Conservation (phyloP, 345 rosid genomes). For the Luvunga scandens region DNA sequence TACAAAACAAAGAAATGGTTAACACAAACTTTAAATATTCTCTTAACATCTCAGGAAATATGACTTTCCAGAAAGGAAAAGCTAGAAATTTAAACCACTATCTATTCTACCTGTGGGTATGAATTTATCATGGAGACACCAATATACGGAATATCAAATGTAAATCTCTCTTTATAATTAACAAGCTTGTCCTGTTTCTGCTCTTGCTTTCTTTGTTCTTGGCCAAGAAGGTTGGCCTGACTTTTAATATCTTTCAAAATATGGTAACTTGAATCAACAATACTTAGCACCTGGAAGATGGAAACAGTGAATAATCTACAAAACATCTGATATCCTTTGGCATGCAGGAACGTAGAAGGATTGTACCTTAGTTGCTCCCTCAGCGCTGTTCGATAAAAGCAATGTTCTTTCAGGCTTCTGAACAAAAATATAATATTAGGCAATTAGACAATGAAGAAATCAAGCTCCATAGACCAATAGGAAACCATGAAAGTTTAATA, state of each 20-base stretch:
- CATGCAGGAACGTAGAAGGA: conserved; percentile 6
- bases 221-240: conserved; percentile 26
- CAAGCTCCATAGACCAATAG: conserved; percentile 4
- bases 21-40: conserved; percentile 12
- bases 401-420: conserved; percentile 90
- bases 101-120: conserved; percentile 61
- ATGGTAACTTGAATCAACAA: conserved; percentile 82
- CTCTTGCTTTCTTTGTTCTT: conserved; percentile 46
- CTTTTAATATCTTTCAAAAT: conserved; percentile 45
- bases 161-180: conserved; percentile 66
- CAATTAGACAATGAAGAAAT: conserved; percentile 12
- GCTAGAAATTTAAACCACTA: neutral
- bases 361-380: conserved; percentile 86
- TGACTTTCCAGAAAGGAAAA: neutral
- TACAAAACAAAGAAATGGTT: conserved; percentile 32
- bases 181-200: conserved; percentile 42
- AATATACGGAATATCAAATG: conserved; percentile 56
- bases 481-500: neutral
- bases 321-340: conserved; percentile 5
- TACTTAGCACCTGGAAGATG: conserved; percentile 62
- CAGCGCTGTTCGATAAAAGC: conserved; percentile 64
- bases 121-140: conserved; percentile 80
- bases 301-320: conserved; percentile 17
- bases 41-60: neutral
- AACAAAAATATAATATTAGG: conserved; percentile 11